These are phyloP conservation scores for Kodamaea hsintzibuensis DNA, from an alignment of 805 yeast species.

Conservation along the genomic window DNA sequence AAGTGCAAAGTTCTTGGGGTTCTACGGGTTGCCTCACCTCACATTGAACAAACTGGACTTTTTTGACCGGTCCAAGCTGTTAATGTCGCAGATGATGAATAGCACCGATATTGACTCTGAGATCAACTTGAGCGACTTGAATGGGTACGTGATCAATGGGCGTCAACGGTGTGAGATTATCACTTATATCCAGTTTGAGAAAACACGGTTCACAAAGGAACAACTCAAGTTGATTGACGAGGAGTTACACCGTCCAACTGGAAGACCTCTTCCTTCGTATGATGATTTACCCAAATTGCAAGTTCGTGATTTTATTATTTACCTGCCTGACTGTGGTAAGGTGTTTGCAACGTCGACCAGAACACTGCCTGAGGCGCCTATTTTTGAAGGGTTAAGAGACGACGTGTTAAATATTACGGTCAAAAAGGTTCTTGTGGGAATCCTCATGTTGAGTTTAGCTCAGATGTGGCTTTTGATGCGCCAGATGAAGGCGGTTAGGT, in stretches of 20 bases:
- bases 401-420: conserved; percentile 45
- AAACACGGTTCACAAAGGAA: conserved; percentile 53
- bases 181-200: conserved; percentile 64
- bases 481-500: conserved; percentile 70
- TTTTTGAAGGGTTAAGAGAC: conserved; percentile 53
- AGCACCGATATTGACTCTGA: conserved; percentile 41
- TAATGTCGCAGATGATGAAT: conserved; percentile 47
- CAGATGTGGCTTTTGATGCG: conserved; percentile 61
- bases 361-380: conserved; percentile 6
- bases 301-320: conserved; percentile 58
- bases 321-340: conserved; percentile 89
- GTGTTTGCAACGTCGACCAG: conserved; percentile 27
- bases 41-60: conserved; percentile 36
- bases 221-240: conserved; percentile 66
- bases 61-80: conserved; percentile 46
- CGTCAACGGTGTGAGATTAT: conserved; percentile 66
- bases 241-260: conserved; percentile 73
- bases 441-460: conserved; percentile 41
- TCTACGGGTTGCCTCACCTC: conserved; percentile 62
- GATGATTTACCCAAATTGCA: conserved; percentile 52
- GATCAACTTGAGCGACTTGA: conserved; percentile 39
- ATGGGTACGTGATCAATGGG: conserved; percentile 31
- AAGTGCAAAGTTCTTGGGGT: conserved; percentile 65
- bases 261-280: conserved; percentile 60
- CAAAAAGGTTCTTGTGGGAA: conserved; percentile 46